Evolutionary conservation across 768 basidiomycete species (phyloP), one percentile per base, ranked within the genome.

Genomic region (Mycena kentingensis): DNA sequence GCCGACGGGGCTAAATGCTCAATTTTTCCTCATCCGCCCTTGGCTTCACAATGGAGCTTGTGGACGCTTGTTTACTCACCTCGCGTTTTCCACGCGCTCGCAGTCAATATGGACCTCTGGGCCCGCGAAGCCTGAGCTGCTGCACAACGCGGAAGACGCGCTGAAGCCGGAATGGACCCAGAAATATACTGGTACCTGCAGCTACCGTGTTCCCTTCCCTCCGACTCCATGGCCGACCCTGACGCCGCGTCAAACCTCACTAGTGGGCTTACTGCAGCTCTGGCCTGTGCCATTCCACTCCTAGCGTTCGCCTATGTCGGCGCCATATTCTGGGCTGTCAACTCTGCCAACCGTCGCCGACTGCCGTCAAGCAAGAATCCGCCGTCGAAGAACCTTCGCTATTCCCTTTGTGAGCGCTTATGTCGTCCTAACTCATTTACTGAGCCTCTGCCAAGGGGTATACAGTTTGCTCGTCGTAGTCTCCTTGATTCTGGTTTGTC

Each of bases 361-460:
- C 72, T 70, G 37, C 73, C 77, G 1, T 58, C 82, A 49, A 81
- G 80, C 57, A 84, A 83, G 62, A 61, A 68, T 11, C 76, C 76
- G 36, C 77, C 80, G 3, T 64, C 76, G 26, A 67, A 65, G 34
- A 60, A 79, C 31, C 77, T 78, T 60, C 73, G 74, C 54, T 85
- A 78, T 61, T 77, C 77, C 8, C 80, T 84, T 58, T 67, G 84
- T 81, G 63, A n/a, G n/a, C n/a, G n/a, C n/a, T n/a, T n/a, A n/a
- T n/a, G n/a, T n/a, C 54, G 76, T 69, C 10, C 6, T 15, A 21
- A 54, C n/a, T 19, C 21, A 11, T 32, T 27, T 27, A 24, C 38
- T 19, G 36, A 28, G 21, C 24, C n/a, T n/a, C n/a, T 24, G 31
- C 27, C 21, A 46, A 15, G 42, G 41, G 26, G 44, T 52, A 31